Evolutionary conservation across 805 yeast genomes (phyloP), one percentile per base, ranked within the genome.

Genomic region (Lipomyces yamadae): DNA sequence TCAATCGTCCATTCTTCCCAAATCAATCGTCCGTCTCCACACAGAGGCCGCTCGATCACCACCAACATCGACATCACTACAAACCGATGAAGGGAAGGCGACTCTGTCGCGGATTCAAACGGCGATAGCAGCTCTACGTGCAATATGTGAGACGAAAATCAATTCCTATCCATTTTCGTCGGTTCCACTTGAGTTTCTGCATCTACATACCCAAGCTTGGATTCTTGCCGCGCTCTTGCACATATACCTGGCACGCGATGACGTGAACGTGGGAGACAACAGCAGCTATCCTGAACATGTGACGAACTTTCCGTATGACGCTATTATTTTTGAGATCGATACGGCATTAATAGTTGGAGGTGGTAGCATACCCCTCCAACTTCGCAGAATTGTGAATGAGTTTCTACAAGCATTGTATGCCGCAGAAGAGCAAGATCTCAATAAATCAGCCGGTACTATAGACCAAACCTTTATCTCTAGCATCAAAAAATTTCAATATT

Each of bases 281-380:
- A 15, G 48, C 48, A 18, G 34, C 7, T 54, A n/a, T 15, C n/a
- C 48, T 15, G 48, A 42, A 15, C n/a, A 10, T 11, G 7, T 13
- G 8, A 35, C 33, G 5, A 34, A 7, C 2, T 30, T 59, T 24
- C 63, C 60, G 6, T 33, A 33, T 2, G 56, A 30, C 15, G 42
- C 52, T 8, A 37, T 57, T 10, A 54, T 65, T 3, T 32, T n/a
- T 6, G 68, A 61, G 18, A 24, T 65, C 6, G 70, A 66, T 37
- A 56, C 61, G 4, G 70, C 61, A 2, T 35, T 66, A 2, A 60
- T 66, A 34, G 52, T 61, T 4, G 58, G 62, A 15, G 70, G 70
- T 10, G 18, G 62, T 24, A 56, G 60, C 34, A 39, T 61, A 39
- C 50, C 60, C 6, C 7, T 29, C 24, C 15, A 39, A 8, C 57